Conservation (phyloP, 371 early-diverging fungal species). For the Circinella minor region DNA sequence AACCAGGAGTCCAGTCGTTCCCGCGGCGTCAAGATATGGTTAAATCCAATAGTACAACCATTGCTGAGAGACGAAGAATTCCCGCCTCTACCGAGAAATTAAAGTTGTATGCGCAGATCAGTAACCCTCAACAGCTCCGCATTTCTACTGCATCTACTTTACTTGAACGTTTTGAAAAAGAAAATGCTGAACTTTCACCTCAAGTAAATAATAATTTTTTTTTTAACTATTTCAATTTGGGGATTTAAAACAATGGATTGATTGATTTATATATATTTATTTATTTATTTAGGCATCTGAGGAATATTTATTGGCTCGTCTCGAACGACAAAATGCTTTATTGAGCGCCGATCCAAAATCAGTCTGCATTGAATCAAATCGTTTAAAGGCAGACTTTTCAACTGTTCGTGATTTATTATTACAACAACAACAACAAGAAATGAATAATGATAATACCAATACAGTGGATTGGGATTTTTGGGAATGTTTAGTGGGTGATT, state of each 20-base stretch:
- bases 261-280: not conserved
- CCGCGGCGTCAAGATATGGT: not conserved
- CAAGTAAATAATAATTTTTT: slow-evolving; percentile 29
- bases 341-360: slow-evolving; percentile 65
- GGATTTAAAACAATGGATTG: not conserved
- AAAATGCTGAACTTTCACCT: slow-evolving; percentile 51
- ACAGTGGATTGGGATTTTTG: slow-evolving; percentile 90
- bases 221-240: not conserved
- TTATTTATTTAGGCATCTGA: slow-evolving; percentile 67
- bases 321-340: slow-evolving; percentile 65
- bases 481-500: slow-evolving; percentile 88
- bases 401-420: slow-evolving; percentile 41
- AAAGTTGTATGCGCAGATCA: slow-evolving; percentile 25
- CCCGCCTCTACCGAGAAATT: slow-evolving; percentile 31
- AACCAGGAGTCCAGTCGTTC: slow-evolving; percentile 4
- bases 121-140: slow-evolving; percentile 16
- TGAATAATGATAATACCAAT: not conserved
- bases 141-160: slow-evolving; percentile 11
- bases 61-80: slow-evolving; percentile 29
- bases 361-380: slow-evolving; percentile 60
- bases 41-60: slow-evolving; percentile 19
- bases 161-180: slow-evolving; percentile 38
- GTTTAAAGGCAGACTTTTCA: slow-evolving; percentile 58
- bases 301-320: slow-evolving; percentile 57
- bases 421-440: slow-evolving; percentile 4